Evolutionary conservation across 2,329 filamentous ascomycete genomes (phyloP), one percentile per base, ranked within the genome.

Genomic region (Pseudocercospora macadamiae): DNA sequence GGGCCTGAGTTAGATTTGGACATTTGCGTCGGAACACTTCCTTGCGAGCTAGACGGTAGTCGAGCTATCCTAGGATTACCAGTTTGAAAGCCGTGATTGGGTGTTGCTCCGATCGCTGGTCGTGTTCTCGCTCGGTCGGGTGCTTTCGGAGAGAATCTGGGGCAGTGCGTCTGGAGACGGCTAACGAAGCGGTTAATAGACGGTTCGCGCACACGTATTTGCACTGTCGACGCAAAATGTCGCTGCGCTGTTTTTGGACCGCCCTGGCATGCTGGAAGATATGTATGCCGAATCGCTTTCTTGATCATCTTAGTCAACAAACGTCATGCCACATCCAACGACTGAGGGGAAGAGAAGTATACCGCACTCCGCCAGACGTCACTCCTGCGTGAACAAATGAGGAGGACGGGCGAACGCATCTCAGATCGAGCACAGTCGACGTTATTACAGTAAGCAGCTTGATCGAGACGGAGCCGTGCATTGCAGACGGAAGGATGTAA

Each of bases 1-100:
- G 18, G 8, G 18, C 42, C 42, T 47, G 42, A 26, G 23, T 47
- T 47, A 47, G 51, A 42, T 30, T 42, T 28, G 21, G 21, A 54
- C 37, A 45, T 45, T 54, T 54, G 34, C 32, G 51, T 44, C 39
- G 34, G 34, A 30, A 30, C 36, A 28, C 23, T 42, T 54, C 45
- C 45, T 49, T 32, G 45, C 45, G 45, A 32, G 45, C 45, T 49
- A 49, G 25, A 32, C 12, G 45, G 26, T 19, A 32, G 45, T 49
- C 25, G 25, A 32, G 45, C 45, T 32, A 32, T 49, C 25, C 45
- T 49, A 30, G 45, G 14, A 49, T 32, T 32, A 30, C 23, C 42
- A 26, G 10, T 25, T 23, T n/a, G 23, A 23, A 26, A 47, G 42
- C 42, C 26, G 25, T 49, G 47, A 49, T 49, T 49, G 47, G 47